Base-by-base conservation (phyloP, 768 basidiomycete species). In the Leccinum arenicola region DNA sequence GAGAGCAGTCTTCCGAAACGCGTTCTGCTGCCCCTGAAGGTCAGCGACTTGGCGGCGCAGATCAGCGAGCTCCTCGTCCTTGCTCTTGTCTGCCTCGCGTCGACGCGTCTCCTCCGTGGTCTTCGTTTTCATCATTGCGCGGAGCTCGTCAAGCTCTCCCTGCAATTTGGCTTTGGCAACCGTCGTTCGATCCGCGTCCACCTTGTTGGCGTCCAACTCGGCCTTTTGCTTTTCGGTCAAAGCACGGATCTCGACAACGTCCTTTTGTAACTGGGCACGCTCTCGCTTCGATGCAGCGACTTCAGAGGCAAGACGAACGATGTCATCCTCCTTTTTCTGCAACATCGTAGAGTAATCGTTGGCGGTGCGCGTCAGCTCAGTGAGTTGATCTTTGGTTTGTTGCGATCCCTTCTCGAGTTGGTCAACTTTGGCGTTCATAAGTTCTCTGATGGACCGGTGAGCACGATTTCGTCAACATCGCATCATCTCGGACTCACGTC, bases 131-230 rank as follows among this genome's bases (percentile, higher is more conserved):
- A 97, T 83, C 14, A 91, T 76, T n/a, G 83, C 77, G 7, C 95
- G 87, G 8, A 98, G 79, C 61, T 92, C 89, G 66, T 96, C 95
- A 11, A 97, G 77, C 72, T 97, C 95, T 43, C 80, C 82, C 66
- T 92, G 86, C 3, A 96, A 77, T 66, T 87, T 89, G 27, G 76
- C 75, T 27, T 84, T 84, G 3, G 80, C 74, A 5, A 64, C 64
- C 10, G 75, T 69, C 2, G 76, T 73, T 36, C 81, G 76, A 73
- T 87, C 70, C 70, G 73, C 48, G 51, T 84, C 86, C 33, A 80
- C 77, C 57, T 79, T 84, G 67, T 84, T 84, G 6, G 82, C 81
- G 5, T 79, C 78, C 17, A 88, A 74, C 67, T 94, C 86, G 1
- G 80, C 79, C 9, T 80, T 78, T 36, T 93, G 74, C 1, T 82